phyloP scores from a whole-genome alignment of 352 stramenopile genomes.

The Globisporangium recalcitrans region DNA sequence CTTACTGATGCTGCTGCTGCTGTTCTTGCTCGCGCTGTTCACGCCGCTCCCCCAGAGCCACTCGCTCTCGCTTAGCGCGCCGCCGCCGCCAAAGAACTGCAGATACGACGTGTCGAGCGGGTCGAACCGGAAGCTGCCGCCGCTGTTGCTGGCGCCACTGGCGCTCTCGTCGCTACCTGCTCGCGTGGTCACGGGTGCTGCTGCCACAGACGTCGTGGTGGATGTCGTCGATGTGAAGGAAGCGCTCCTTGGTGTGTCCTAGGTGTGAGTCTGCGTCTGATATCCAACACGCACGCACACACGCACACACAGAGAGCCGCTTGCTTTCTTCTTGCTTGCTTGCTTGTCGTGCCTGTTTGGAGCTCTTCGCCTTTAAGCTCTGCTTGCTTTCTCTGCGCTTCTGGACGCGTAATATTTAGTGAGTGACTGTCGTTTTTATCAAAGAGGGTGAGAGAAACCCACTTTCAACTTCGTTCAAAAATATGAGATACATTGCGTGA shows the following conservation, averaged over 20 bases:
- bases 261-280: not conserved
- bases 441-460: not conserved
- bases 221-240: not conserved
- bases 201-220: conserved; percentile 36
- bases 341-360: not conserved
- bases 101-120: conserved; percentile 10
- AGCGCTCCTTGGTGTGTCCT: not conserved
- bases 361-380: not conserved
- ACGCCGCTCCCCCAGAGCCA: conserved; percentile 26
- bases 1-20: not conserved
- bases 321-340: not conserved
- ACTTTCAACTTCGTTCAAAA: conserved; percentile 2
- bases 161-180: conserved; percentile 15
- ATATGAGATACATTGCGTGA: not conserved
- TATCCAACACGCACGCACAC: not conserved
- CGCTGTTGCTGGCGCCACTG: conserved; percentile 14
- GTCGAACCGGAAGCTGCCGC: conserved; percentile 18
- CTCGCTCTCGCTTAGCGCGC: conserved; percentile 12
- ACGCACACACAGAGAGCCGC: conserved; percentile 1
- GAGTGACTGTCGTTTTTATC: conserved; percentile 15
- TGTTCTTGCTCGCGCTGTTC: conserved; percentile 6
- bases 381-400: conserved; percentile 13
- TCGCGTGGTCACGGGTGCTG: conserved; percentile 14
- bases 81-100: conserved; percentile 10
- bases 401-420: conserved; percentile 6